Evolutionary conservation across 2,329 filamentous ascomycete genomes (phyloP), one percentile per base, ranked within the genome.

Genomic region (Aspergillus ochraceoroseus): DNA sequence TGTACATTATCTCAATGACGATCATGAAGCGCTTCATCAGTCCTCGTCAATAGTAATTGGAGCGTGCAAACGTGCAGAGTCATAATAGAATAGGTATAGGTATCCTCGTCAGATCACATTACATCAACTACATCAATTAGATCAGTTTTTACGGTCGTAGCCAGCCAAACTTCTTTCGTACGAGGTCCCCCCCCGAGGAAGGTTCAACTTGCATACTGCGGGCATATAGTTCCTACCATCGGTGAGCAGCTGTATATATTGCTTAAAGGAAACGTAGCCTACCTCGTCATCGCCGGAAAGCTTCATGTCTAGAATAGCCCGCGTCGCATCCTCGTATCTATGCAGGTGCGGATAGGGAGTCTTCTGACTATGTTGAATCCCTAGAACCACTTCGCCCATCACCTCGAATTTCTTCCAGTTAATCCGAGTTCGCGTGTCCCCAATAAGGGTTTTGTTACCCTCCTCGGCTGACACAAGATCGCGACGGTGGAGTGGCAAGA

Each of bases 351-450:
- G 77, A 52, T 95, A 95, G 4, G 87, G 82, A 33, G 80, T 80
- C 38, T 85, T 85, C 65, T 96, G 89, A 56, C 90, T 95, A 66
- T 83, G 84, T 76, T 95, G 94, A 39, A 98, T 82, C 2, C 87
- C 84, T 44, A 95, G 73, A 38, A 96, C 76, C 4, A 95, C 85
- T 54, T 96, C 90, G 5, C 89, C 89, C 66, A 96, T 81, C 20
- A 98, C 83, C 64, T 96, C 90, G 56, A 96, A 98, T 62, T 98
- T 98, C 66, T 84, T 88, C 92, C 92, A 98, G 62, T 96, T 96
- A 61, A 98, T 86, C 36, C 86, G 75, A 48, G 87, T 79, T 49
- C 74, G 79, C 45, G 79, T 75, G 2, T 77, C 74, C 5, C 85
- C 87, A 1, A 96, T 72, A 61, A 95, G 90, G 0, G 92, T 96